Evolutionary conservation across 2,329 filamentous ascomycete species (phyloP), one percentile per base, ranked within the genome.

Genomic region (Tolypocladium endophyticum): DNA sequence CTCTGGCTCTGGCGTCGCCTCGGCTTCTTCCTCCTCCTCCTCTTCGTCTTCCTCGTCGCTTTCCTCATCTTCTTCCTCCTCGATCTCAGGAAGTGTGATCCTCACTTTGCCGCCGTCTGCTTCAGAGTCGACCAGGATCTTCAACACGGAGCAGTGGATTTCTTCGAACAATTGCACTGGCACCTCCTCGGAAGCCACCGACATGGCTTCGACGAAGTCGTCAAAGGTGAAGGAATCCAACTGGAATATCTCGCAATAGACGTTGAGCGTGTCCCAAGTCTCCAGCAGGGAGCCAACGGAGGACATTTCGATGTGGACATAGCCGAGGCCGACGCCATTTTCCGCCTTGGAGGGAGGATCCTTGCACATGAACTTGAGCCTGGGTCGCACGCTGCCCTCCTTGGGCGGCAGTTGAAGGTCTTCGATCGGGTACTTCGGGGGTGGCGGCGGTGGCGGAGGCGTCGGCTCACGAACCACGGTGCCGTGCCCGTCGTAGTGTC

Each of bases 201-300:
- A 82, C 80, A 99, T 86, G 0, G 92, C 88, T 70, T 97, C 89
- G 5, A 96, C 81, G 68, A 92, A 97, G 72, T 99, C 94, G 71
- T 99, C 94, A 68, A 97, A 95, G 0, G 93, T 97, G 70, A 99
- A 99, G 0, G 93, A 97, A 72, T 99, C 94, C 33, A 99, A 81
- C 68, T 90, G 85, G 70, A 96, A 96, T 23, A 97, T 88, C 68
- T 96, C 91, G 69, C 92, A 96, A 70, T 97, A 97, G n/a, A 99
- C 93, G 68, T 97, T 99, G 39, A 99, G 80, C 0, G 92, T 97
- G 67, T 97, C 92, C 94, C 94, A 99, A 0, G 90, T 90, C 74
- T 97, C 93, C 30, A 99, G 76, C 20, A 97, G 77, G 2, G 86
- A 82, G 0, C 92, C 92, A n/a, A 97, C 84, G 4, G 91, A 93